phyloP scores from a whole-genome alignment of 2,329 filamentous ascomycete genomes.

The Alternaria consortialis region DNA sequence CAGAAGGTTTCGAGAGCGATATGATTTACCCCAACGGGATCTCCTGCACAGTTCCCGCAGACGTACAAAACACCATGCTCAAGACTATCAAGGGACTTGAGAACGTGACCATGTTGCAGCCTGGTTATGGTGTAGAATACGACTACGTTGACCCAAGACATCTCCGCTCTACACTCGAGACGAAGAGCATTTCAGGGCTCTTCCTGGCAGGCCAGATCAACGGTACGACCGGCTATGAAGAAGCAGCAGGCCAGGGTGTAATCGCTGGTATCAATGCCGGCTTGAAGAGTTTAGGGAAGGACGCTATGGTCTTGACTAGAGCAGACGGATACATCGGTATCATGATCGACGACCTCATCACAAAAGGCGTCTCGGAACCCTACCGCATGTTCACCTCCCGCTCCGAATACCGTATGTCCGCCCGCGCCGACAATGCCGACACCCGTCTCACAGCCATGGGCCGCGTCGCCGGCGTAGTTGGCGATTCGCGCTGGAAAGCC shows the following conservation, averaged over 20 bases:
- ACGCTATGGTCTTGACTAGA: conserved; percentile 74
- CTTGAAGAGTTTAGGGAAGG: conserved; percentile 73
- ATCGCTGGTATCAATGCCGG: conserved; percentile 95
- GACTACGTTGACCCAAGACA: conserved; percentile 96
- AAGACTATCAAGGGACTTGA: conserved; percentile 88
- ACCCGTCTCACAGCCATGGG: conserved; percentile 82
- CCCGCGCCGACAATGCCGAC: conserved; percentile 94
- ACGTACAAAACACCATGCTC: conserved; percentile 85
- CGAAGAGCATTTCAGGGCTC: conserved; percentile 86
- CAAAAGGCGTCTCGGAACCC: conserved; percentile 94
- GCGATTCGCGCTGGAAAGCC: conserved; percentile 77
- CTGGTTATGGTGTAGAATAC: conserved; percentile 97
- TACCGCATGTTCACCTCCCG: conserved; percentile 98
- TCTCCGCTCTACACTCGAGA: conserved; percentile 88
- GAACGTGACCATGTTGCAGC: conserved; percentile 88
- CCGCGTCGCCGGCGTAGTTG: conserved; percentile 77
- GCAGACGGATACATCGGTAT: conserved; percentile 96
- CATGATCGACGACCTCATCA: conserved; percentile 98
- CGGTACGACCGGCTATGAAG: conserved; percentile 97
- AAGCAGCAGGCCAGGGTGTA: conserved; percentile 92
- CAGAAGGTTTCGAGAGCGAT: conserved; percentile 89
- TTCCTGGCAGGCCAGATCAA: conserved; percentile 98
- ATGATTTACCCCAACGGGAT: conserved; percentile 96
- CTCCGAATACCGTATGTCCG: conserved; percentile 93
- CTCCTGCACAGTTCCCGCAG: conserved; percentile 93